Percentiles rank a stretch among this genome's conserved stretches.
Conservation (phyloP, 805 yeast genomes). For the Komagataella ulmi region DNA sequence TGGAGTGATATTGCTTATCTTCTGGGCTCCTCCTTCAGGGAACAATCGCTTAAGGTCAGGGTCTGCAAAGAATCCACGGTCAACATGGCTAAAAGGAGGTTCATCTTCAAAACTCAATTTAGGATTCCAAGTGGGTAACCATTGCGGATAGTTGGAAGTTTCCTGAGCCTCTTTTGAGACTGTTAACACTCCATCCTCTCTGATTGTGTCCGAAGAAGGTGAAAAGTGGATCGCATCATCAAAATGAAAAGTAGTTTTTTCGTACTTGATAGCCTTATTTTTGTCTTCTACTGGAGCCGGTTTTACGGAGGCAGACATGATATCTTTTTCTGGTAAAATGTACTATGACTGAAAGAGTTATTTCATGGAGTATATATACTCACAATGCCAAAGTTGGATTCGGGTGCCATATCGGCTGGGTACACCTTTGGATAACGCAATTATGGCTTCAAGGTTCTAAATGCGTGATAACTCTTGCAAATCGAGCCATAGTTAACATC, state of each 20-base stretch:
- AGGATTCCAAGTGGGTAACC: conserved; percentile 19
- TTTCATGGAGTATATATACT: not conserved
- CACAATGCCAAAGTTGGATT: not conserved
- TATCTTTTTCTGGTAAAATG: not conserved
- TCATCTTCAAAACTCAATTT: conserved; percentile 3
- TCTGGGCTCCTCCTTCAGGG: conserved; percentile 12
- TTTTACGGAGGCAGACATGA: not conserved
- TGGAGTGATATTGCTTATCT: conserved; percentile 39
- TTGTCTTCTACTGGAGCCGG: not conserved
- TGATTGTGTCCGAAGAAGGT: not conserved
- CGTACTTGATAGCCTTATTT: not conserved
- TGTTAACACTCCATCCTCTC: not conserved
- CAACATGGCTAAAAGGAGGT: conserved; percentile 38
- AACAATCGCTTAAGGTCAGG: conserved; percentile 38
- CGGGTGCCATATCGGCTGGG: not conserved
- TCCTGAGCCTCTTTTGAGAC: not conserved
- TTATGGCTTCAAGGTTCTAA: not conserved
- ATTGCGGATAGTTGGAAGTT: conserved; percentile 13
- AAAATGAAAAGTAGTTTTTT: not conserved
- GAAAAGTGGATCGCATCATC: not conserved
- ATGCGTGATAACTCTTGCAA: not conserved
- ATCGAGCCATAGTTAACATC: not conserved
- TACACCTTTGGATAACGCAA: not conserved
- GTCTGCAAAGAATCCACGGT: conserved; percentile 54
- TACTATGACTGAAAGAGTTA: not conserved